These are phyloP conservation scores for Primulina tabacum DNA, from an alignment of 257 asterid genomes.

Conservation along the genomic window DNA sequence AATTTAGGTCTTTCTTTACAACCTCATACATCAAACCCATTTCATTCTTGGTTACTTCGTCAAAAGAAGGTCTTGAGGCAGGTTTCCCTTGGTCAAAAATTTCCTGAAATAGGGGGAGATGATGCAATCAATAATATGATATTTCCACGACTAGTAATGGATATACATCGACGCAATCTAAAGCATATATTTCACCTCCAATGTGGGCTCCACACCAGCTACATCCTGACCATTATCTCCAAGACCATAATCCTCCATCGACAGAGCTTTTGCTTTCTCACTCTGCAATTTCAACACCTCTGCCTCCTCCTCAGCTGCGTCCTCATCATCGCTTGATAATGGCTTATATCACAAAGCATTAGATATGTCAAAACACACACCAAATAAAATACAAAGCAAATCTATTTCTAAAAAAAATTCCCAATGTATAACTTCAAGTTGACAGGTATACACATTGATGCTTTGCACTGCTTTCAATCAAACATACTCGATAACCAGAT, in stretches of 20 bases:
- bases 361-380: slow-evolving; percentile 17
- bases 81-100: slow-evolving; percentile 49
- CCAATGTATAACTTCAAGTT: slow-evolving; percentile 9
- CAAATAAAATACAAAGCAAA: slow-evolving; percentile 1
- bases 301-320: slow-evolving; percentile 66
- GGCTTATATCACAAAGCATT: slow-evolving; percentile 34
- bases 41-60: slow-evolving; percentile 44
- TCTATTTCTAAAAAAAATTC: slow-evolving; percentile 11
- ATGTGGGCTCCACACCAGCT: slow-evolving; percentile 59
- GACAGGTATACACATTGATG: slow-evolving; percentile 2
- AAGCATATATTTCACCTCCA: slow-evolving; percentile 51
- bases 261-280: slow-evolving; percentile 46
- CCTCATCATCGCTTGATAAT: slow-evolving; percentile 72
- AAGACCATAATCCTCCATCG: slow-evolving; percentile 73
- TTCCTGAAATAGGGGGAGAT: slow-evolving; percentile 47
- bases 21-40: slow-evolving; percentile 48
- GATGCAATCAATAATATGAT: slow-evolving; percentile 16
- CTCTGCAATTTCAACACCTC: slow-evolving; percentile 67
- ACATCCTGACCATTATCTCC: slow-evolving; percentile 51
- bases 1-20: slow-evolving; percentile 69
- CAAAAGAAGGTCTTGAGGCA: slow-evolving; percentile 31
- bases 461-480: neutral
- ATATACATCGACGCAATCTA: slow-evolving; percentile 2
- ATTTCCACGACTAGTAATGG: slow-evolving; percentile 12
- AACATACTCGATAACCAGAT: neutral